Base-by-base conservation (phyloP, 805 yeast genomes). In the Vanderwaltozyma tropicalis region DNA sequence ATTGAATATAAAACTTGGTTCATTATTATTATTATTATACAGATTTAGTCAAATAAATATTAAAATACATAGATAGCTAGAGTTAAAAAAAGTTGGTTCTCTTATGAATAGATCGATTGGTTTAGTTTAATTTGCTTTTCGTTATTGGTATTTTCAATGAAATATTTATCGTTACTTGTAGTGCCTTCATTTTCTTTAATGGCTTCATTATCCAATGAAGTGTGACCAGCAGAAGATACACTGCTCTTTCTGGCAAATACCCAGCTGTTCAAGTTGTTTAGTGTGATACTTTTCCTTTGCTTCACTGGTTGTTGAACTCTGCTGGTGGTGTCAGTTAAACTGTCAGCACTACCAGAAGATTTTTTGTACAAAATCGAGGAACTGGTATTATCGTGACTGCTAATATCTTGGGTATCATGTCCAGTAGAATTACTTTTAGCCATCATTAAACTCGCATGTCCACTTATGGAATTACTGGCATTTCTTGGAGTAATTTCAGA, bases 41-140 rank as follows among this genome's bases (percentile, higher is more conserved):
- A n/a, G n/a, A n/a, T n/a, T n/a, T n/a, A n/a, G n/a, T n/a, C n/a
- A n/a, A n/a, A n/a, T n/a, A n/a, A n/a, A n/a, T n/a, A n/a, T n/a
- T n/a, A n/a, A n/a, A n/a, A n/a, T n/a, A n/a, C n/a, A n/a, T n/a
- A n/a, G n/a, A n/a, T n/a, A n/a, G n/a, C n/a, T n/a, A n/a, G n/a
- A n/a, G n/a, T n/a, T n/a, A n/a, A n/a, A n/a, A n/a, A n/a, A n/a
- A n/a, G n/a, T n/a, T n/a, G n/a, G n/a, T n/a, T n/a, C n/a, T n/a
- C n/a, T n/a, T 24, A 24, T 10, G 27, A 24, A 43, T 69, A 67
- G 46, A 71, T 75, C 54, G 77, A 61, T 55, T 76, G 83, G 35
- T 13, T 35, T 15, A 19, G 19, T 19, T 21, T 32, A 5, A 28
- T 18, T 26, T 41, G 46, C 32, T 30, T 34, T 32, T 34, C 31